Evolutionary conservation across 257 asterid species (phyloP), one percentile per base, ranked within the genome.

Genomic region (Lantana camara): DNA sequence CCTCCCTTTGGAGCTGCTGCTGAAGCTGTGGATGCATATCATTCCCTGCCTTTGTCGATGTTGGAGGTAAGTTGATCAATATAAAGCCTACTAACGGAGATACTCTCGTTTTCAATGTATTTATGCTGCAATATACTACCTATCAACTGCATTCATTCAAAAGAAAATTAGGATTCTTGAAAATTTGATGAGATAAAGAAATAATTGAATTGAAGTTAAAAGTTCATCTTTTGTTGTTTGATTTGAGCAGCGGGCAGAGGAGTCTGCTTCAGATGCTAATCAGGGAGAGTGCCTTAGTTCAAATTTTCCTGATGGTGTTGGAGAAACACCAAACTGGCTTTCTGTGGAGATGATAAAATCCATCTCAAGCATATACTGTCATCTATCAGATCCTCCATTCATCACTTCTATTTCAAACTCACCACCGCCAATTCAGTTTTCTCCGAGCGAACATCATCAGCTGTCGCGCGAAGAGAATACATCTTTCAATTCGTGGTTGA

Each of bases 281-380:
- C 60, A 46, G 32, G 79, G 57, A 1, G 87, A 73, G 61, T 73
- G 73, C 60, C 70, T 68, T 6, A 67, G 79, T 51, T 56, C 71
- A 15, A 52, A 64, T 68, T 47, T 73, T 65, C 79, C 71, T 29
- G 75, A 75, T 60, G 71, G 45, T 34, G 68, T 64, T 64, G 49
- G 56, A n/a, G 82, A 83, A 57, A 76, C 80, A 2, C 90, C 95
- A 15, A 88, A 85, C 59, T 61, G 66, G 70, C 72, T 93, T 2
- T 90, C 97, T 0, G 99, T 87, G 80, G 96, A 90, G 85, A 93
- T 93, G 90, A 77, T 90, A 73, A 93, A 82, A 67, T 79, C 89
- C 85, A 87, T 93, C 65, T 84, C 99, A 32, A 80, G 88, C 21
- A 65, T 90, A 57, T 90, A 84, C 64, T 77, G 67, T 55, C 94